Percentiles rank a stretch among this genome's conserved stretches.
phyloP scores from a whole-genome alignment of 805 yeast species.

The Lipomyces sp. region DNA sequence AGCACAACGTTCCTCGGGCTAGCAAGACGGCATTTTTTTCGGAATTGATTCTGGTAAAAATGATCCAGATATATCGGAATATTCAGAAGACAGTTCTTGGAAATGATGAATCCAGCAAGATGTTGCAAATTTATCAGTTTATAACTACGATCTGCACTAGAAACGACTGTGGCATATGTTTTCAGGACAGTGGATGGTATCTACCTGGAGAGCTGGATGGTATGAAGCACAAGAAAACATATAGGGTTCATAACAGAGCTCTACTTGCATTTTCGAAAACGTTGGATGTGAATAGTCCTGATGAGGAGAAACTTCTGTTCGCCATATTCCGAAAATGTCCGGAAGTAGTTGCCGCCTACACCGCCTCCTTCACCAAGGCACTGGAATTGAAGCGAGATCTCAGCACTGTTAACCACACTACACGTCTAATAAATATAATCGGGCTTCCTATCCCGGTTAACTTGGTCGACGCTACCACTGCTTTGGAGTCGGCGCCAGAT shows the following conservation, averaged over 20 bases:
- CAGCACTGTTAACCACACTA: constrained; percentile 76
- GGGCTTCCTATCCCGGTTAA: constrained; percentile 51
- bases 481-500: constrained; percentile 35
- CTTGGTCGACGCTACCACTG: neutral
- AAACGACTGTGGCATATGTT: constrained; percentile 35
- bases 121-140: constrained; percentile 2
- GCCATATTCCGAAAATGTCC: constrained; percentile 53
- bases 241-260: constrained; percentile 64
- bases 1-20: constrained; percentile 57
- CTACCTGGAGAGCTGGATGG: constrained; percentile 19
- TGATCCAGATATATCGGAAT: constrained; percentile 48
- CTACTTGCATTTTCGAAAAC: constrained; percentile 58
- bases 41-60: constrained; percentile 63
- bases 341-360: constrained; percentile 71
- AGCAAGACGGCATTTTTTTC: constrained; percentile 73
- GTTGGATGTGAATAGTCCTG: constrained; percentile 71
- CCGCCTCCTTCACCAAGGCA: constrained; percentile 36
- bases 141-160: constrained; percentile 12
- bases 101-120: too few relatives aligned
- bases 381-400: constrained; percentile 78
- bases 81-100: too few relatives aligned
- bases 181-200: constrained; percentile 37
- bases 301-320: constrained; percentile 56
- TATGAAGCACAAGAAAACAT: constrained; percentile 37
- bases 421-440: constrained; percentile 59